Conservation (phyloP, 495 filamentous ascomycete genomes). For the Talaromyces adpressus region DNA sequence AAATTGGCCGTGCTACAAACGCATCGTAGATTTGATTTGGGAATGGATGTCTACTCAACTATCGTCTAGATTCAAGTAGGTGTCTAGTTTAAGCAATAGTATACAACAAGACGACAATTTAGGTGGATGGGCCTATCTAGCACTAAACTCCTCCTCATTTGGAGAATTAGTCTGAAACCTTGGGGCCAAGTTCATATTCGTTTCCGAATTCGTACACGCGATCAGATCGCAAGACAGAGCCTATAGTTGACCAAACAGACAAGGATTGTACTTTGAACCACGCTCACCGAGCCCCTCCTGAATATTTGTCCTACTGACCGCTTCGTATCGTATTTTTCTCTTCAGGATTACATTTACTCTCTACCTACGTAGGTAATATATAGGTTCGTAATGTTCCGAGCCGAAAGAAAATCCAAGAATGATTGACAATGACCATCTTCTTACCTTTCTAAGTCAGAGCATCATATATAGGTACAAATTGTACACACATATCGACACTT, state of each 20-base stretch:
- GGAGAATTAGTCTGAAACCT: no score
- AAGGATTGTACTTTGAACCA: not conserved
- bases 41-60: not conserved
- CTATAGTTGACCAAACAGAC: not conserved
- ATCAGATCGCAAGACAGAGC: not conserved
- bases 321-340: not conserved
- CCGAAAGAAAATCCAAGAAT: not conserved
- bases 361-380: not conserved
- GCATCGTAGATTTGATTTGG: not conserved
- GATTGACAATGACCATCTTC: not conserved
- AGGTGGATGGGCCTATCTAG: no score
- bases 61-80: not conserved
- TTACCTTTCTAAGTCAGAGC: not conserved
- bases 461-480: not conserved
- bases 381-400: not conserved
- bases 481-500: not conserved
- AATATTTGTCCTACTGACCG: not conserved
- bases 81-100: no score
- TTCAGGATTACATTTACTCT: not conserved
- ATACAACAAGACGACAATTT: no score
- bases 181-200: no score
- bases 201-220: not conserved
- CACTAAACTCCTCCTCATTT: no score
- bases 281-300: not conserved
- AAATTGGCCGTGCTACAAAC: not conserved